Conservation (phyloP, 805 yeast species). For the Metschnikowia bowlesiae region DNA sequence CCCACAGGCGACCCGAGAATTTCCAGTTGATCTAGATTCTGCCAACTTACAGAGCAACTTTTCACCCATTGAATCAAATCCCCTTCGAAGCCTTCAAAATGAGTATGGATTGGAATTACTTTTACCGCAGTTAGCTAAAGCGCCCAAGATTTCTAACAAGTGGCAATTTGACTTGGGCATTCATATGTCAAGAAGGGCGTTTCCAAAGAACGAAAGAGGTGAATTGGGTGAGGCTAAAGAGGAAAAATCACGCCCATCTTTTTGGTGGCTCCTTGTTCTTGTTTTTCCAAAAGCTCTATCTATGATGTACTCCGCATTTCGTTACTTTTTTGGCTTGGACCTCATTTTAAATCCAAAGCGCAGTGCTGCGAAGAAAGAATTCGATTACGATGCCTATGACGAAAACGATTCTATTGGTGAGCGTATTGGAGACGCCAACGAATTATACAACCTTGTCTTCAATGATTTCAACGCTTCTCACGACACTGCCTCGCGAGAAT, state of each 20-base stretch:
- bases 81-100: conserved; percentile 21
- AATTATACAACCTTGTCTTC: conserved; percentile 9
- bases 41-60: neutral
- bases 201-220: conserved; percentile 1
- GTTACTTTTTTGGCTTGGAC: conserved; percentile 22
- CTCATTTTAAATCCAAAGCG: conserved; percentile 20
- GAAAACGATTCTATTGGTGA: conserved; percentile 11
- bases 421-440: neutral
- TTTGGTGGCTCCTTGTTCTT: conserved; percentile 46
- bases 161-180: conserved; percentile 45
- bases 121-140: conserved; percentile 38
- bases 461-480: conserved; percentile 29
- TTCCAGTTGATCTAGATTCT: conserved; percentile 4
- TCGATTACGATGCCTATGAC: conserved; percentile 26
- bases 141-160: conserved; percentile 34
- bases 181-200: conserved; percentile 26
- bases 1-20: conserved; percentile 3
- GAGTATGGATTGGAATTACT: conserved; percentile 24
- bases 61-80: neutral
- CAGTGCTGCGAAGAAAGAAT: conserved; percentile 7
- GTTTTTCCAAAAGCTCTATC: conserved; percentile 52
- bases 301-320: conserved; percentile 34
- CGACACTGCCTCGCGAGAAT: conserved; percentile 24
- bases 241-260: conserved; percentile 18
- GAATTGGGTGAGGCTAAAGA: conserved; percentile 3